These are phyloP conservation scores for Emmonsiellopsis sp. DNA, from an alignment of 2,329 filamentous ascomycete genomes.

Conservation along the genomic window DNA sequence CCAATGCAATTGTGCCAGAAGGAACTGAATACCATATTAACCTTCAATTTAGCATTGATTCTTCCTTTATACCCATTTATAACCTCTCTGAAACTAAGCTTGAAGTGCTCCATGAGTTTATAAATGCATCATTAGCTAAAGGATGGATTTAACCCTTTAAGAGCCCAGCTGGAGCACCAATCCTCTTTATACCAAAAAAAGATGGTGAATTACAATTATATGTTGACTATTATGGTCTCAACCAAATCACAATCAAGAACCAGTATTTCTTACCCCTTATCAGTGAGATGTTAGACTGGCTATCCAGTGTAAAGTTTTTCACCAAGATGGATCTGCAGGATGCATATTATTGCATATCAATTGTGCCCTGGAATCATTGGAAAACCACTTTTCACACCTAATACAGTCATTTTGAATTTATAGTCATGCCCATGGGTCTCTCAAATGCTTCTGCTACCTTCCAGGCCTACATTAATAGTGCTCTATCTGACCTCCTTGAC, in stretches of 20 bases:
- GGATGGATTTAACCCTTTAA: neutral
- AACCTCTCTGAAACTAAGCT: neutral
- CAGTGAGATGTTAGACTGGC: conserved; percentile 13
- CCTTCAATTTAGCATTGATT: neutral
- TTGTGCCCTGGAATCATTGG: neutral
- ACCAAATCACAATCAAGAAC: conserved; percentile 19
- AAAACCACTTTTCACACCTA: neutral
- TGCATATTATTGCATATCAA: conserved; percentile 16
- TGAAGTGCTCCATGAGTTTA: neutral
- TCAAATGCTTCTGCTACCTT: neutral
- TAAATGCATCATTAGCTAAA: neutral
- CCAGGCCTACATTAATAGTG: neutral
- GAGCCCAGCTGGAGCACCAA: neutral
- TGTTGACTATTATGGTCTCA: conserved; percentile 19
- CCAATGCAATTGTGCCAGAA: neutral
- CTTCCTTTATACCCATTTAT: neutral
- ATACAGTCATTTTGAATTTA: conserved; percentile 1
- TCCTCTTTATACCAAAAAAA: neutral
- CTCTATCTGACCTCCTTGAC: neutral
- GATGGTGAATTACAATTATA: conserved; percentile 13
- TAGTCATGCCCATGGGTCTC: neutral
- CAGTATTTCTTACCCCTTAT: conserved; percentile 19
- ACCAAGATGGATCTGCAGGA: conserved; percentile 17
- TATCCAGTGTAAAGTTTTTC: conserved; percentile 14
- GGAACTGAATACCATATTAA: neutral